phyloP scores from a whole-genome alignment of 2,329 filamentous ascomycete genomes.

The Geosmithia flava region DNA sequence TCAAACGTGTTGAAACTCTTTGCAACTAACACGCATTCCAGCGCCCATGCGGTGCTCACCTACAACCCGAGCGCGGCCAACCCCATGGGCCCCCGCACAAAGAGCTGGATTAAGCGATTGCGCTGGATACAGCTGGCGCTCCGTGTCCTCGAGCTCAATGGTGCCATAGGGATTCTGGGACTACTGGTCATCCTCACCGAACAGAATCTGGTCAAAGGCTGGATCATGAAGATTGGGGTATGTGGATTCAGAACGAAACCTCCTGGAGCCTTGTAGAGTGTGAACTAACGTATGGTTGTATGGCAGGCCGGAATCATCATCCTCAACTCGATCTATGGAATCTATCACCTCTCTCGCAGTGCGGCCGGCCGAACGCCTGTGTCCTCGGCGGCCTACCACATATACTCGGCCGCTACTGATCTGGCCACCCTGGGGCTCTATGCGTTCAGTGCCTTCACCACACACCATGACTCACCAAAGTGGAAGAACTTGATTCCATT shows the following conservation, averaged over 20 bases:
- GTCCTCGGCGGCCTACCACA: slow-evolving; percentile 78
- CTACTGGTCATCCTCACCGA: slow-evolving; percentile 67
- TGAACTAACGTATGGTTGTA: slow-evolving; percentile 1
- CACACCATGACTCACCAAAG: slow-evolving; percentile 24
- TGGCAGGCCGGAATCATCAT: slow-evolving; percentile 62
- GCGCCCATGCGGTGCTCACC: slow-evolving; percentile 50
- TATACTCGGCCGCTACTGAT: slow-evolving; percentile 70
- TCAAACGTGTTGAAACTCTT: neutral
- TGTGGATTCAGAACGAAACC: slow-evolving; percentile 15
- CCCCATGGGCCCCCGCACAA: slow-evolving; percentile 58
- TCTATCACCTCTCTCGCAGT: slow-evolving; percentile 67
- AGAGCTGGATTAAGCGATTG: slow-evolving; percentile 56
- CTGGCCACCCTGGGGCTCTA: slow-evolving; percentile 41
- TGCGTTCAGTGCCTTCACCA: slow-evolving; percentile 37
- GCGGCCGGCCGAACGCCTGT: slow-evolving; percentile 60
- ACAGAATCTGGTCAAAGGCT: slow-evolving; percentile 51
- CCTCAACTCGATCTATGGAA: slow-evolving; percentile 60
- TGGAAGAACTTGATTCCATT: slow-evolving; percentile 59
- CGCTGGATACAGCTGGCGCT: slow-evolving; percentile 58
- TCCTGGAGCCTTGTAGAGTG: too few species aligned
- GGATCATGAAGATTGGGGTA: slow-evolving; percentile 69
- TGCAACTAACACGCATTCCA: slow-evolving; percentile 11
- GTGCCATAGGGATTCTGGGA: slow-evolving; percentile 57
- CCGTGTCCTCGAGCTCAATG: slow-evolving; percentile 54
- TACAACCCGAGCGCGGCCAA: slow-evolving; percentile 48